Evolutionary conservation across 176 grass and related monocot genomes (phyloP).

Genomic region (Carex cristatella): DNA sequence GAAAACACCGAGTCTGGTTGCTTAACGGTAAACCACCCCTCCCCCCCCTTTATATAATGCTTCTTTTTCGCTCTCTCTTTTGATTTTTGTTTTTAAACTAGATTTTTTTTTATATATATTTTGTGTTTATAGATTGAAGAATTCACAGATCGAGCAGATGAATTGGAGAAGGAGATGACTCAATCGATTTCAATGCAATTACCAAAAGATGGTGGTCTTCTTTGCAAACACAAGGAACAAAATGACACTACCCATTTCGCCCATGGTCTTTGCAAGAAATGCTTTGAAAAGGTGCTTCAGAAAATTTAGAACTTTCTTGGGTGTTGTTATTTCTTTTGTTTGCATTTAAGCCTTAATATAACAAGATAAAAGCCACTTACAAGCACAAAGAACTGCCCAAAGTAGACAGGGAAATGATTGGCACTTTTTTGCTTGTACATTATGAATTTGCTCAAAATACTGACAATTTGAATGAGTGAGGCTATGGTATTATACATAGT

Average conservation of each 20-base stretch:
- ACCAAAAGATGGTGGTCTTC: slow-evolving; percentile 51
- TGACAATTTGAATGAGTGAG: not conserved
- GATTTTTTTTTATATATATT: not conserved
- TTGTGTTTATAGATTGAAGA: slow-evolving; percentile 70
- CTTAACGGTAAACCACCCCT: slow-evolving; percentile 49
- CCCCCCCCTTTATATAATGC: not conserved
- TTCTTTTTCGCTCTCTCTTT: slow-evolving; percentile 5
- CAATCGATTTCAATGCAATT: slow-evolving; percentile 28
- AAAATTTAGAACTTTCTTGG: too few species aligned
- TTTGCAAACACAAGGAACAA: slow-evolving; percentile 73
- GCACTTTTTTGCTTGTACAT: not conserved
- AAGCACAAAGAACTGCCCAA: not conserved
- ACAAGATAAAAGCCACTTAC: not conserved
- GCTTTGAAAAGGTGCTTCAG: slow-evolving; percentile 54
- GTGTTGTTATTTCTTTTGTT: too few species aligned
- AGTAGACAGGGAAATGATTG: not conserved
- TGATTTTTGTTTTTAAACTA: not conserved
- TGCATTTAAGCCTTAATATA: not conserved
- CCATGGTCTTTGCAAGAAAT: slow-evolving; percentile 91
- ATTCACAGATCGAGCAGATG: slow-evolving; percentile 67
- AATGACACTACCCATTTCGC: slow-evolving; percentile 59
- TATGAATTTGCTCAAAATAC: not conserved
- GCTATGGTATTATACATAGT: too few species aligned
- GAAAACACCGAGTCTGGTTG: slow-evolving; percentile 90
- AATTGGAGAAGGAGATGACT: slow-evolving; percentile 35